A percentile compares a stretch with the other conserved stretches of the same genome.
Conservation (phyloP, 2,329 filamentous ascomycete genomes). For the Colletotrichum sp. region DNA sequence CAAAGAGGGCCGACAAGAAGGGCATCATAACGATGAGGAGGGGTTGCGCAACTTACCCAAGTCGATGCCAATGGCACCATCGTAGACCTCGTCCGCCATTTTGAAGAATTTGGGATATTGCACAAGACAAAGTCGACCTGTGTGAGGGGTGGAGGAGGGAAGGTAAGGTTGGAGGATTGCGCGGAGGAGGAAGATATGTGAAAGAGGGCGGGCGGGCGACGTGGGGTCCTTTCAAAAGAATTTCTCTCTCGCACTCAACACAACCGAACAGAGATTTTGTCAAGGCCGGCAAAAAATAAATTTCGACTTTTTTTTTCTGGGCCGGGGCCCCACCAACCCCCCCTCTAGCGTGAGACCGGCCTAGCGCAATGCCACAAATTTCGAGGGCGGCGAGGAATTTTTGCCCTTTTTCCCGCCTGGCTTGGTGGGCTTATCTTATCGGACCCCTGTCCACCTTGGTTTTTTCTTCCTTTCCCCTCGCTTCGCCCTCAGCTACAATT, state of each 20-base stretch:
- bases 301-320: slow-evolving; percentile 25
- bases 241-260: slow-evolving; percentile 20
- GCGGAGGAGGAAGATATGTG: slow-evolving; percentile 22
- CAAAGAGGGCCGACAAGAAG: slow-evolving; percentile 15
- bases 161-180: slow-evolving; percentile 22
- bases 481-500: neutral
- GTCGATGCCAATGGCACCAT: slow-evolving; percentile 99
- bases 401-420: slow-evolving; percentile 12
- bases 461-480: neutral
- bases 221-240: slow-evolving; percentile 23
- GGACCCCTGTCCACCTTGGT: neutral
- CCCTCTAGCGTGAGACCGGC: slow-evolving; percentile 11
- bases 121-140: slow-evolving; percentile 23
- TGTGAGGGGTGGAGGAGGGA: slow-evolving; percentile 24
- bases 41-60: slow-evolving; percentile 71
- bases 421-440: slow-evolving; percentile 18
- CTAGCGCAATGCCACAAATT: slow-evolving; percentile 18
- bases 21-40: neutral
- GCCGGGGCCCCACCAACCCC: slow-evolving; percentile 17
- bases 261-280: slow-evolving; percentile 20
- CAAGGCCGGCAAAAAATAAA: slow-evolving; percentile 20
- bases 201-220: slow-evolving; percentile 17
- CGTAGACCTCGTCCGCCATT: slow-evolving; percentile 98
- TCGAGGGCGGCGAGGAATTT: slow-evolving; percentile 11
- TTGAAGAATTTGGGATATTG: slow-evolving; percentile 42